Percentiles rank a stretch among this genome's conserved stretches.
Evolutionary conservation across 768 basidiomycete genomes (phyloP).

Genomic region (Baorangia bicolor): DNA sequence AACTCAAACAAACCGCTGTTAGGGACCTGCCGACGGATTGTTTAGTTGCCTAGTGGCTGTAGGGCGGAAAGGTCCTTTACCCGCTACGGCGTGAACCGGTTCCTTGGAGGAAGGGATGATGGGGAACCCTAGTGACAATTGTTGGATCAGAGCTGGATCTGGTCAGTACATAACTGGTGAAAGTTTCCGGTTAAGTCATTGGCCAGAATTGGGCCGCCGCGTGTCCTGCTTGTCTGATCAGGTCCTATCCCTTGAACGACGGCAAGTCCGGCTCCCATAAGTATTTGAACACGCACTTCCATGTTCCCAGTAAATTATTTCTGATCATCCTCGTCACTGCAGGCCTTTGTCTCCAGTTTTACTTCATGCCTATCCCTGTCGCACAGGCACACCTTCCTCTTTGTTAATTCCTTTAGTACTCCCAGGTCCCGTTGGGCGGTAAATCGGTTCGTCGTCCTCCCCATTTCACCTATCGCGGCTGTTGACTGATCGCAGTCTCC

Average conservation of each 20-base stretch:
- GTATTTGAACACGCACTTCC: constrained; percentile 29
- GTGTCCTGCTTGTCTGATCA: constrained; percentile 27
- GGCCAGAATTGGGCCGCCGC: constrained; percentile 26
- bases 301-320: constrained; percentile 33
- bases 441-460: constrained; percentile 6
- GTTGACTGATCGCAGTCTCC: neutral
- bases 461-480: neutral
- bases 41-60: constrained; percentile 12
- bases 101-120: constrained; percentile 10
- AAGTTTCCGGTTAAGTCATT: constrained; percentile 22
- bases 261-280: constrained; percentile 27
- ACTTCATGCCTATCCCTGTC: constrained; percentile 32
- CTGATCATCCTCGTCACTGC: constrained; percentile 17
- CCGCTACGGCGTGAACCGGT: constrained; percentile 14
- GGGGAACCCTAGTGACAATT: constrained; percentile 4
- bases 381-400: constrained; percentile 16
- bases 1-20: constrained; percentile 31
- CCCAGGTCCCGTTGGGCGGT: neutral
- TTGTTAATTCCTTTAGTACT: constrained; percentile 2
- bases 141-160: constrained; percentile 16
- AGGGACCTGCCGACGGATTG: constrained; percentile 22
- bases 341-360: neutral
- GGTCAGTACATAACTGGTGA: constrained; percentile 6
- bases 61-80: constrained; percentile 17
- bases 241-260: constrained; percentile 27